Evolutionary conservation across 345 rosid species (phyloP).

Genomic region (Rhizophora apiculata): DNA sequence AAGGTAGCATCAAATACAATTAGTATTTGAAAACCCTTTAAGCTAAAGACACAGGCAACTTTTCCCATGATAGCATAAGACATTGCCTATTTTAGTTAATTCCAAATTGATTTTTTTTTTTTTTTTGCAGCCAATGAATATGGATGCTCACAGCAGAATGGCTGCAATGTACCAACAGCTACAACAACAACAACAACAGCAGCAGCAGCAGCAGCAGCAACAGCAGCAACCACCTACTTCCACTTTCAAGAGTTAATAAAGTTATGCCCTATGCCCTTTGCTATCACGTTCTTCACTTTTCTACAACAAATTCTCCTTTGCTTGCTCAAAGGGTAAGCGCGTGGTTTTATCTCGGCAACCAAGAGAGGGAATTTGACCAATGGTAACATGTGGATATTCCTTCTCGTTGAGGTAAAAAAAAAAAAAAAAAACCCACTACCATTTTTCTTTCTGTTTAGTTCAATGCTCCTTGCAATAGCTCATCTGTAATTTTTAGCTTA

Average conservation of each 20-base stretch:
- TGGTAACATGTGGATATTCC: no score
- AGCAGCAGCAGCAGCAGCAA: slow-evolving; percentile 69
- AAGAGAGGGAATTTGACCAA: no score
- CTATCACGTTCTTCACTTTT: neutral
- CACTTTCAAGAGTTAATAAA: slow-evolving; percentile 42
- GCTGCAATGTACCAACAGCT: slow-evolving; percentile 82
- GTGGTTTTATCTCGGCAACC: no score
- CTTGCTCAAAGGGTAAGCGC: no score
- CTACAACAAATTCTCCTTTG: neutral
- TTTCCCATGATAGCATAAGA: no score
- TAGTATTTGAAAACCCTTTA: neutral
- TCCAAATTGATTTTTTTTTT: neutral
- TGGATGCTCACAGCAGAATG: slow-evolving; percentile 77
- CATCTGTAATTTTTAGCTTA: no score
- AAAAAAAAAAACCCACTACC: no score
- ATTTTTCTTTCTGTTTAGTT: no score
- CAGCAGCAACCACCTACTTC: slow-evolving; percentile 58
- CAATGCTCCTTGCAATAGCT: no score
- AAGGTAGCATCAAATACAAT: slow-evolving; percentile 39
- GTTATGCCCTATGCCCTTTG: neutral
- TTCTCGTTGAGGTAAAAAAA: no score
- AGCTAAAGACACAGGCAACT: no score
- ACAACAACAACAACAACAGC: slow-evolving; percentile 58
- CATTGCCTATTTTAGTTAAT: neutral
- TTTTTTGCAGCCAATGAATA: slow-evolving; percentile 60